Base-by-base conservation (phyloP, 495 filamentous ascomycete genomes). In the Sporormia fimetaria region DNA sequence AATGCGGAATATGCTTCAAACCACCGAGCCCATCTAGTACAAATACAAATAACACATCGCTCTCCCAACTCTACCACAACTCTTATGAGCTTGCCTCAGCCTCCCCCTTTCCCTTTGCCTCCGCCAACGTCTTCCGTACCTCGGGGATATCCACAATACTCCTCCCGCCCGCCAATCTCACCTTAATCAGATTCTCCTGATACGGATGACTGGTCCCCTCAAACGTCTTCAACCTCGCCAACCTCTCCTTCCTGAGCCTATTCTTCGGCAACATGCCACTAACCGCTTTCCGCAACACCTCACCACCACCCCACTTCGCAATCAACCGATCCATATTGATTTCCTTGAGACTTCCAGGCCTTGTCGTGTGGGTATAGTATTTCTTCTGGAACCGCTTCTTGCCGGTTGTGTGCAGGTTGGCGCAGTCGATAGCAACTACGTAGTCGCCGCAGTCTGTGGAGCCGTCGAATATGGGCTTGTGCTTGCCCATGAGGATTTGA, bases 211-310 rank as follows among this genome's bases (percentile, higher is more conserved):
- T 72, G 25, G 76, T 69, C 15, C 90, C 86, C 65, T 96, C 90
- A 63, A 95, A 98, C 15, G 81, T 87, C 74, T 94, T 96, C 59
- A 98, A 63, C 53, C 90, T 67, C n/a, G 74, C 82, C 67, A 98
- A 62, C 44, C 92, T 62, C 65, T 80, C 78, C 58, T 90, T 83
- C 56, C 87, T 68, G 53, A 98, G 65, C 51, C 85, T 63, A 64
- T 98, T 98, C 80, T 96, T 98, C 33, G 90, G 90, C 66, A 98
- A 62, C 90, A 98, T 98, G 38, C 90, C 90, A 59, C 78, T 78
- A 17, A 98, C 90, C 8, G 90, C 90, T 62, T 82, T 81, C 47
- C 86, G 71, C 61, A 98, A 62, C 37, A 96, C 81, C 75, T 98
- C 90, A 25, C 80, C 85, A 49, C 90, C 90, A 42, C 90, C 90